These are phyloP conservation scores for Cutaneotrichosporon arboriforme DNA, from an alignment of 1,284 basidiomycete genomes.

Conservation along the genomic window DNA sequence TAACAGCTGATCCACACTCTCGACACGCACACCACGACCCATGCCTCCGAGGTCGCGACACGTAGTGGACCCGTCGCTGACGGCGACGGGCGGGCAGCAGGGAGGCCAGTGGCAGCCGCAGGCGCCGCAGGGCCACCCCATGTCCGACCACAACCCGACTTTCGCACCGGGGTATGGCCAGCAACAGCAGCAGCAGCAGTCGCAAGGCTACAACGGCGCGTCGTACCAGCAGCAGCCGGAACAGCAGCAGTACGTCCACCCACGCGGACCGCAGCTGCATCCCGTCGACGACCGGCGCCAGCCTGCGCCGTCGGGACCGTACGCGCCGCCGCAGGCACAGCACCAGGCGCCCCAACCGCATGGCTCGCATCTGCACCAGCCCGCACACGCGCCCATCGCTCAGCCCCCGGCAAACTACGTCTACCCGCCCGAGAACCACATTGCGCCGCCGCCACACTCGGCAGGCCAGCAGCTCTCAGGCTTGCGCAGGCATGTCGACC, in stretches of 20 bases:
- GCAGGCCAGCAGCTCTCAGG: conserved; percentile 65
- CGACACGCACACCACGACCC: background rate
- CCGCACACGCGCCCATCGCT: conserved; percentile 11
- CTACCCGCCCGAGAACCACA: conserved; percentile 45
- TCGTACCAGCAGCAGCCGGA: conserved; percentile 10
- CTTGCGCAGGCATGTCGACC: conserved; percentile 73
- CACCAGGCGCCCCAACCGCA: conserved; percentile 6
- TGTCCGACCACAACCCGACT: conserved; percentile 1
- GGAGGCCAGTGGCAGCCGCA: conserved; percentile 27
- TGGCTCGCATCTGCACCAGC: conserved; percentile 10
- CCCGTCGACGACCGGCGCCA: conserved; percentile 22
- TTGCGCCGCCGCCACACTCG: conserved; percentile 75
- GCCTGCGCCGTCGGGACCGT: conserved; percentile 25
- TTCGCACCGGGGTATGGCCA: conserved; percentile 10
- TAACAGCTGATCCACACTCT: too few relatives aligned
- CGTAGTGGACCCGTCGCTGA: conserved; percentile 46
- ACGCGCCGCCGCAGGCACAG: conserved; percentile 21
- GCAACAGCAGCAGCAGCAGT: conserved; percentile 10
- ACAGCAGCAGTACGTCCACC: conserved; percentile 13
- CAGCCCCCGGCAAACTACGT: conserved; percentile 14
- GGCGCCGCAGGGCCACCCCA: conserved; percentile 9
- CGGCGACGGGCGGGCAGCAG: conserved; percentile 18
- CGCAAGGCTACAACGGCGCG: conserved; percentile 6
- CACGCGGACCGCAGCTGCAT: conserved; percentile 28
- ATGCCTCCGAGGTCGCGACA: conserved; percentile 47